Percentiles rank a stretch among this genome's conserved stretches.
Conservation (phyloP, 768 basidiomycete species). For the Boletellus ananas region DNA sequence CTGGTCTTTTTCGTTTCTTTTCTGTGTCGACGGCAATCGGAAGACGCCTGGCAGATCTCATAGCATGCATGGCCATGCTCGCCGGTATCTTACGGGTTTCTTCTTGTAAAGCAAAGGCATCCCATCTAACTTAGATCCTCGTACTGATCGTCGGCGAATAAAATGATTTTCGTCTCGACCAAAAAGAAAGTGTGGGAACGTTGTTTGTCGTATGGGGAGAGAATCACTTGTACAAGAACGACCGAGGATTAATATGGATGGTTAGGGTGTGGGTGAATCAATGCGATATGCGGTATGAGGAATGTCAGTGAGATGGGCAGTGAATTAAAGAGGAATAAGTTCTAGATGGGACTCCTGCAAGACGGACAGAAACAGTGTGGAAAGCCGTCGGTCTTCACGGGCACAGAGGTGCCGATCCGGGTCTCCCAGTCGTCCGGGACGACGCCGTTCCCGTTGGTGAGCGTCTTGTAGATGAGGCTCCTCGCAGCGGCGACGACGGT, state of each 20-base stretch:
- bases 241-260: not conserved
- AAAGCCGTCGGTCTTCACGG: conserved; percentile 6
- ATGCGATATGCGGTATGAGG: not conserved
- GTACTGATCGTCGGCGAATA: not conserved
- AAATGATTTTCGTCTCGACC: not conserved
- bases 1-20: not conserved
- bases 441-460: conserved; percentile 21
- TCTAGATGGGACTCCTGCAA: conserved; percentile 43
- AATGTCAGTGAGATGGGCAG: not conserved
- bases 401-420: conserved; percentile 17
- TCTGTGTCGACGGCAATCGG: conserved; percentile 3
- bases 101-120: not conserved
- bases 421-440: conserved; percentile 44
- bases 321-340: not conserved
- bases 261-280: not conserved
- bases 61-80: not conserved
- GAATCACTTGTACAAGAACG: not conserved
- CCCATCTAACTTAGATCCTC: conserved; percentile 11
- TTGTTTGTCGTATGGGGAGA: too few species aligned
- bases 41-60: not conserved
- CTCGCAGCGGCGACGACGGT: conserved; percentile 45
- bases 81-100: conserved; percentile 5
- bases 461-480: conserved; percentile 39
- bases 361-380: conserved; percentile 40
- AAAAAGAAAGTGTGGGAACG: too few species aligned